Percentiles rank a stretch among this genome's conserved stretches.
These are phyloP conservation scores for Colletotrichum sp. DNA, from an alignment of 2,329 filamentous ascomycete species.

Conservation along the genomic window DNA sequence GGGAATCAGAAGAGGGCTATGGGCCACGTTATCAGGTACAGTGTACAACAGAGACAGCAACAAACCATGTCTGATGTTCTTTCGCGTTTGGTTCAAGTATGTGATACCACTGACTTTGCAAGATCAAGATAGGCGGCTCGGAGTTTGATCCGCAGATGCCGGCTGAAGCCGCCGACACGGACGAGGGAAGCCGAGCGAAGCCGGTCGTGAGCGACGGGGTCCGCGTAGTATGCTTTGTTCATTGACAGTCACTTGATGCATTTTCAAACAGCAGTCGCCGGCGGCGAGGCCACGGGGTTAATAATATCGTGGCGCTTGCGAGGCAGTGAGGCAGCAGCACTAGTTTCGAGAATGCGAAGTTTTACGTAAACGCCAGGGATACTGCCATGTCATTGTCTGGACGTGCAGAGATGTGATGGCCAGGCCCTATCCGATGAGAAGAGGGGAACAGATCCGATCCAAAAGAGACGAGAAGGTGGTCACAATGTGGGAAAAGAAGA, in stretches of 20 bases:
- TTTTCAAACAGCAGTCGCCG: not conserved
- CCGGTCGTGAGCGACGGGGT: not conserved
- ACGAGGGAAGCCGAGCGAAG: not conserved
- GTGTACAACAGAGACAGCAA: not conserved
- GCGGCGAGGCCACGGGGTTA: not conserved
- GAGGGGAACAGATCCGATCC: not conserved
- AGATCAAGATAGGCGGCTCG: not conserved
- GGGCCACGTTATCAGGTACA: not conserved
- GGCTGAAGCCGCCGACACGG: not conserved
- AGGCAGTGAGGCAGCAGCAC: not conserved
- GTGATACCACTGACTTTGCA: not conserved
- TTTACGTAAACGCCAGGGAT: not conserved
- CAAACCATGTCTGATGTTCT: not conserved
- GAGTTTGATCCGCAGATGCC: not conserved
- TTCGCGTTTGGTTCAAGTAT: not conserved
- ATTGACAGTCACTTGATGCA: not conserved
- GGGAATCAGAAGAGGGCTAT: not conserved
- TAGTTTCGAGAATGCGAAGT: not conserved
- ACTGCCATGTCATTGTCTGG: not conserved
- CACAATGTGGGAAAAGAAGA: not conserved
- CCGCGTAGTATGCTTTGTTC: not conserved
- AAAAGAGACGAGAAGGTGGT: not conserved
- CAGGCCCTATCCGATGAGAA: not conserved
- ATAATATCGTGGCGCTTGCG: not conserved
- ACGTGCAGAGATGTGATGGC: not conserved